Base-by-base conservation (phyloP, 2,329 filamentous ascomycete genomes). In the Hansfordia pulvinata region DNA sequence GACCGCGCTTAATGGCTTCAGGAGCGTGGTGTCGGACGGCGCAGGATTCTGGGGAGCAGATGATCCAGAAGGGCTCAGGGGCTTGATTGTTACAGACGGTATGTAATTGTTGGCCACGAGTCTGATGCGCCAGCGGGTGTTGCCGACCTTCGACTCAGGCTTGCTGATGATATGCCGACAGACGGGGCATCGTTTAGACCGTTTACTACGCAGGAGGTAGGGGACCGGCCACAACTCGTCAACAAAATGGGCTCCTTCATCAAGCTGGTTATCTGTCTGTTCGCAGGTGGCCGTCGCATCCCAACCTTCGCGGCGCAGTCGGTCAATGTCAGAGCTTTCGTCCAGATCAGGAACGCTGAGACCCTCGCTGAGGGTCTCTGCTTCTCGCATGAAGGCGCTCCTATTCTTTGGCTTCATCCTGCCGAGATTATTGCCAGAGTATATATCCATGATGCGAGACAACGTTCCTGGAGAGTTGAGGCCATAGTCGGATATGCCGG, bases 121-220 rank as follows among this genome's bases (percentile, higher is more conserved):
- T 29, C 83, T 80, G 50, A 98, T 94, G 43, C 88, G 81, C 66
- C 90, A 96, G 17, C 86, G 78, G 6, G 81, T 90, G 27, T 80
- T 88, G 24, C 75, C 73, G 17, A 93, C 76, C 52, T 96, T 98
- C 32, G 76, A 71, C 53, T 98, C 90, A 10, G 88, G 90, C 49
- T 93, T 92, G 34, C 84, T 81, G 40, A 98, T 78, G 46, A 96
- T 94, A 56, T 96, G 88, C 9, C 90, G 78, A 54, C 90, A 98
- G 8, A 77, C 69, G 26, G 83, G 79, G 52, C 90, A 98, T 23
- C 90, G 82, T 56, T 94, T 96, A 12, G 84, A 85, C 19, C 88
- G 79, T 47, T 94, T 94, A 0, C 88, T 93, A 30, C 84, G 77
- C 10, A 98, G 70, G 3, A 92, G 67, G 10, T 81, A 78, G 0